Conservation (phyloP, 495 filamentous ascomycete genomes). For the Podospora conica region DNA sequence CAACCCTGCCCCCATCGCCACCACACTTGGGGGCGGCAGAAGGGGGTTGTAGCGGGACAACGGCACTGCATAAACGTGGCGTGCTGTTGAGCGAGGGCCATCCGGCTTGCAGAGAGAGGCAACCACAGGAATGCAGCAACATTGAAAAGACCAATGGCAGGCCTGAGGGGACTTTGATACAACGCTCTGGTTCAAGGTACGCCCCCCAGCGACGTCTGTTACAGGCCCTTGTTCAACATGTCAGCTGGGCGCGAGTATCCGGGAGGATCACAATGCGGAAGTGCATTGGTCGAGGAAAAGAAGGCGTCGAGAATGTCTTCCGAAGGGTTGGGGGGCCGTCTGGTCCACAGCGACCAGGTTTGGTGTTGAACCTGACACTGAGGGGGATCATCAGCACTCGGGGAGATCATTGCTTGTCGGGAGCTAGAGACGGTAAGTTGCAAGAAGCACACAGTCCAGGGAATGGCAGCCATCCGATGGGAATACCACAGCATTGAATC, state of each 20-base stretch:
- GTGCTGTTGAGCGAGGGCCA: neutral
- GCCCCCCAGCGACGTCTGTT: slow-evolving; percentile 1
- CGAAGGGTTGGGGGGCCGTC: neutral
- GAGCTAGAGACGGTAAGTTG: neutral
- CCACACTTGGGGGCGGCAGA: neutral
- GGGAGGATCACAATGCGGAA: slow-evolving; percentile 1
- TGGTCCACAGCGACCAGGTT: neutral
- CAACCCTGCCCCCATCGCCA: neutral
- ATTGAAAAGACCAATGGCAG: neutral
- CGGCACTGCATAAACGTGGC: neutral
- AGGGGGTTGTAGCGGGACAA: neutral
- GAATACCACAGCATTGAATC: neutral
- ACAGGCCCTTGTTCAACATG: slow-evolving; percentile 1
- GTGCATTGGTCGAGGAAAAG: neutral
- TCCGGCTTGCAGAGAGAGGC: neutral
- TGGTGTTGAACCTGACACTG: neutral
- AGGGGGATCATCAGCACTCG: neutral
- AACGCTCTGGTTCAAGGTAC: slow-evolving; percentile 7
- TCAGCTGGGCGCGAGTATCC: neutral
- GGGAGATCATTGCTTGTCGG: slow-evolving; percentile 2
- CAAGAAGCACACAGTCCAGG: neutral
- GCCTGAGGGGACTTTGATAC: slow-evolving; percentile 6
- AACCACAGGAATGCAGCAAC: neutral
- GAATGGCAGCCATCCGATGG: neutral
- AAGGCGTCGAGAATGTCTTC: neutral